Percentiles rank a stretch among this genome's conserved stretches.
phyloP scores from a whole-genome alignment of 257 asterid genomes.

The Solanum bukasovii region DNA sequence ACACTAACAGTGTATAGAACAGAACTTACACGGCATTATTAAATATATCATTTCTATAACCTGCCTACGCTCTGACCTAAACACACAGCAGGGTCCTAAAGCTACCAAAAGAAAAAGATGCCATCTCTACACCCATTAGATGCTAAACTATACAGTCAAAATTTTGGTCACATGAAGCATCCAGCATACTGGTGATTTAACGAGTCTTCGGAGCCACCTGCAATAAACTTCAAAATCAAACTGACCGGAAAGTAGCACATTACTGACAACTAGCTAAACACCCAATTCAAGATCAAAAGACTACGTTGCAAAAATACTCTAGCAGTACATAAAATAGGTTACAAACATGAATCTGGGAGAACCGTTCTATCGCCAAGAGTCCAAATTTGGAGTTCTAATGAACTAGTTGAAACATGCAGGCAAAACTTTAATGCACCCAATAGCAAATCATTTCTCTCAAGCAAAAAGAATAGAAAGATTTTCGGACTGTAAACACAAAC shows the following conservation, averaged over 20 bases:
- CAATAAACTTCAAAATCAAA: neutral
- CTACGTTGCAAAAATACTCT: neutral
- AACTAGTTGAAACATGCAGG: neutral
- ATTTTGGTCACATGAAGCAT: neutral
- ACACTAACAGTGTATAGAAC: neutral
- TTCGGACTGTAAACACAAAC: neutral
- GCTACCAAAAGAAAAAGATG: neutral
- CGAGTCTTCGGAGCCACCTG: neutral
- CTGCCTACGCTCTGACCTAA: neutral
- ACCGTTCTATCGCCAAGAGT: neutral
- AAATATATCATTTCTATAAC: neutral
- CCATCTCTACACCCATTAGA: neutral
- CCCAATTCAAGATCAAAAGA: neutral
- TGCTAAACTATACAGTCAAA: neutral
- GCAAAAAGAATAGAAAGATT: neutral
- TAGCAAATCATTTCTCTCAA: neutral
- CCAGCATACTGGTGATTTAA: neutral
- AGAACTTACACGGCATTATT: neutral
- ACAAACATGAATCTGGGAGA: neutral
- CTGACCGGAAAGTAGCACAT: neutral
- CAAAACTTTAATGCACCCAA: neutral
- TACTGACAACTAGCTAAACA: neutral
- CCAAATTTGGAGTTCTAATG: neutral
- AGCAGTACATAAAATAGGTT: neutral
- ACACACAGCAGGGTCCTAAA: neutral